Evolutionary conservation across 441 rosid species (phyloP), one percentile per base, ranked within the genome.

Genomic region (Kokia cookei): DNA sequence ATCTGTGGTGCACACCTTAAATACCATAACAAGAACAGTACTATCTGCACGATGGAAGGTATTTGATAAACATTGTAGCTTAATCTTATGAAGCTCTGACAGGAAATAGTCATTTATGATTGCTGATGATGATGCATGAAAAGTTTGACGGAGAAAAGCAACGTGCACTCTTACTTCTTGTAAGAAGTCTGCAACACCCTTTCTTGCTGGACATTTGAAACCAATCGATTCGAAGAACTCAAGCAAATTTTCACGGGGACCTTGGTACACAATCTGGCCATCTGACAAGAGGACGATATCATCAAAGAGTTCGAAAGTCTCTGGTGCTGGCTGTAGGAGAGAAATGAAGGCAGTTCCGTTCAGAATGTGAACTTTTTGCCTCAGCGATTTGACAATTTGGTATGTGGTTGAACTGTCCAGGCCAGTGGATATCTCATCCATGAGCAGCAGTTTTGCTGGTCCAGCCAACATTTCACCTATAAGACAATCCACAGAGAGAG

Each of bases 251-350:
- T 90, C 94, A 1, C 92, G 75, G 47, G 94, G 90, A 47, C 98
- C 98, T 69, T 92, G 97, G 83, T 89, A 93, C 70, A 90, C 83
- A 32, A 93, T 86, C 13, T 80, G 84, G 65, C 97, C 97, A 77
- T 93, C 93, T 0, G 94, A 88, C 53, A 94, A 78, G 54, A 93
- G 90, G 37, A 94, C 81, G 27, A 94, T 82, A 76, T 94, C 98
- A 81, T 94, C 96, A 26, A 93, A 94, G 32, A 94, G 90, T 55
- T 88, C 85, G 10, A 83, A 94, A 40, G 97, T 94, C 80, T 93
- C 98, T 0, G 97, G 97, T 19, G 96, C 93, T 35, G 97, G 98
- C 83, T 94, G 97, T 51, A 93, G 98, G 76, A 94, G 98, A 43
- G 98, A 92, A 27, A 94, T 82, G 48, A 90, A 74, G 22, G 91